Conservation (phyloP, 169 alveolate genomes). For the Babesia divergens region DNA sequence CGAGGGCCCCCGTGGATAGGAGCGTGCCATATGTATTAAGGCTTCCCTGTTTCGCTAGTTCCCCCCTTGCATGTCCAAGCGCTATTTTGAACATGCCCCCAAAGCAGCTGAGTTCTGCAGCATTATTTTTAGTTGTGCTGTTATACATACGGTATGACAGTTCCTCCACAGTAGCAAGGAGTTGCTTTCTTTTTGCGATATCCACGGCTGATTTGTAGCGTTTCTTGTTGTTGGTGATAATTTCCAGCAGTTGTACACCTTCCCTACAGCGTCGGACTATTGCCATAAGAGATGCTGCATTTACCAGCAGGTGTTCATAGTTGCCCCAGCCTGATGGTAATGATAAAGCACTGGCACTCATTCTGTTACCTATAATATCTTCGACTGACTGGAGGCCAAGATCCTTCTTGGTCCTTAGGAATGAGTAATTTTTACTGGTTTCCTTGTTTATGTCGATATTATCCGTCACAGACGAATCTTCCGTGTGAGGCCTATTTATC, state of each 20-base stretch:
- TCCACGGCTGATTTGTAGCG: slow-evolving; percentile 43
- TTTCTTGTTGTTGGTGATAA: slow-evolving; percentile 45
- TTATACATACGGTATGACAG: slow-evolving; percentile 18
- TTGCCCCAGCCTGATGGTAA: slow-evolving; percentile 39
- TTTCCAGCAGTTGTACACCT: slow-evolving; percentile 51
- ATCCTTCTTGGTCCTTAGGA: slow-evolving; percentile 56
- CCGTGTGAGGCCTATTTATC: background rate
- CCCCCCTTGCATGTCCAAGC: slow-evolving; percentile 47
- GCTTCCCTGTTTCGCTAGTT: slow-evolving; percentile 46
- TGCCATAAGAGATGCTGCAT: slow-evolving; percentile 53
- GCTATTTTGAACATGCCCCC: slow-evolving; percentile 60
- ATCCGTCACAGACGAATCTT: background rate
- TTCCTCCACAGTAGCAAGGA: slow-evolving; percentile 34
- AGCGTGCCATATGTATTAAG: slow-evolving; percentile 34
- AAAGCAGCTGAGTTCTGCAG: slow-evolving; percentile 47
- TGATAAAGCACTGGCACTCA: background rate
- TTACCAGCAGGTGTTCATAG: slow-evolving; percentile 40
- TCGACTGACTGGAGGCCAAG: slow-evolving; percentile 59
- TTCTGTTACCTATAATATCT: slow-evolving; percentile 46
- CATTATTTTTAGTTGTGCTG: too few relatives aligned
- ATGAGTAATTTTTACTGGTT: slow-evolving; percentile 27
- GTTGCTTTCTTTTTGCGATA: slow-evolving; percentile 30
- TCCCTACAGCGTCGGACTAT: slow-evolving; percentile 24
- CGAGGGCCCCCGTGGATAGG: slow-evolving; percentile 55
- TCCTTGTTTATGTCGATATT: background rate